Percentiles rank a stretch among this genome's conserved stretches.
Evolutionary conservation across 1,139 yeast species (phyloP).

Genomic region (Kurtzmaniella quercitrusa): DNA sequence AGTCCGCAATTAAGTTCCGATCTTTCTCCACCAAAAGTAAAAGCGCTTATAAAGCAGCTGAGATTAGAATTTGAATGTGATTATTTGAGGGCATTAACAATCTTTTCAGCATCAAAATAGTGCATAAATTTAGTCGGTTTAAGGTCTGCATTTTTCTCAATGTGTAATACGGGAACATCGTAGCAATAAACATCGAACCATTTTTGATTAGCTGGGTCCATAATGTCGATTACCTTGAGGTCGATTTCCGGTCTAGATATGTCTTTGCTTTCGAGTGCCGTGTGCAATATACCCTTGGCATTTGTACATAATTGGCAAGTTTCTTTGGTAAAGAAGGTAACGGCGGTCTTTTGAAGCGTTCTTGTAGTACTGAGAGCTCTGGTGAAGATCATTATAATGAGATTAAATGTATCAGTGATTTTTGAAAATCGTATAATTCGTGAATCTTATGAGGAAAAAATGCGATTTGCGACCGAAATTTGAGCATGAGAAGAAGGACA

Average conservation of each 20-base stretch:
- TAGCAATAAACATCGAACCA: conserved; percentile 85
- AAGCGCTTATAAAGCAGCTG: no score
- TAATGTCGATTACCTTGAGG: conserved; percentile 59
- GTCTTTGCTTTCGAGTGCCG: conserved; percentile 31
- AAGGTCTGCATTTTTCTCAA: conserved; percentile 46
- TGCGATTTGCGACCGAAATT: not conserved
- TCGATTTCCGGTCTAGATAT: conserved; percentile 23
- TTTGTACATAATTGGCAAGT: conserved; percentile 75
- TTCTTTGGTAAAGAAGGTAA: conserved; percentile 74
- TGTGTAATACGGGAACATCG: conserved; percentile 85
- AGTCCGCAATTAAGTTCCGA: no score
- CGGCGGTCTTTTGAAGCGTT: conserved; percentile 9
- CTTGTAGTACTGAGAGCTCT: conserved; percentile 4
- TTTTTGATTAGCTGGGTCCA: conserved; percentile 57
- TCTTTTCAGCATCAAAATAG: conserved; percentile 55
- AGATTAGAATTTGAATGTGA: no score
- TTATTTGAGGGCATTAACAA: conserved; percentile 43
- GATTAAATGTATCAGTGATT: not conserved
- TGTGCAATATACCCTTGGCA: conserved; percentile 53
- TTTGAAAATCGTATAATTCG: not conserved
- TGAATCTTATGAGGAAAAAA: not conserved
- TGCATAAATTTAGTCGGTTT: conserved; percentile 71
- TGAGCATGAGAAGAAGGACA: not conserved
- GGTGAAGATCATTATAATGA: conserved; percentile 2
- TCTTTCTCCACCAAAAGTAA: no score